phyloP scores from a whole-genome alignment of 768 basidiomycete genomes.

The Rhizopogon vinicolor region DNA sequence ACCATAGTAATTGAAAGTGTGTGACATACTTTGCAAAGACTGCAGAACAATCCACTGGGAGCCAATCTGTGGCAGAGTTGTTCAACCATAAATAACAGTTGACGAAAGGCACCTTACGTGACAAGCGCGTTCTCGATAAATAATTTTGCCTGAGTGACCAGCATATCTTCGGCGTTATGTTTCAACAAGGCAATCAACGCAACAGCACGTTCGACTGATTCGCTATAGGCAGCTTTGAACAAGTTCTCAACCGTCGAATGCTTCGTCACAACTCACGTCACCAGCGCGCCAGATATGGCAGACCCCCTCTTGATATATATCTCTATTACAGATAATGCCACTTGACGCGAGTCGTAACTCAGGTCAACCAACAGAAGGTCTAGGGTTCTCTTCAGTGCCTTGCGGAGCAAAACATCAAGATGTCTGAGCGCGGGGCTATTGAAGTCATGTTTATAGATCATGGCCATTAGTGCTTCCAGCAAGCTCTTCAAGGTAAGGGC shows the following conservation, averaged over 20 bases:
- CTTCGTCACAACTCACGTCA: constrained; percentile 5
- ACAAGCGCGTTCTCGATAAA: constrained; percentile 52
- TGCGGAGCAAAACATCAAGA: constrained; percentile 48
- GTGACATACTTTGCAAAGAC: constrained; percentile 50
- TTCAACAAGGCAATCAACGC: constrained; percentile 44
- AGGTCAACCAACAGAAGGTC: constrained; percentile 49
- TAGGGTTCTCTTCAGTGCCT: constrained; percentile 46
- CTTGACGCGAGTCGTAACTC: constrained; percentile 64
- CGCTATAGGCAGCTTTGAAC: constrained; percentile 26
- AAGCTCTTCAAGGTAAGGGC: constrained; percentile 54
- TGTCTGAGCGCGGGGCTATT: constrained; percentile 48
- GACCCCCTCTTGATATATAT: constrained; percentile 62
- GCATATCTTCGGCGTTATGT: constrained; percentile 50
- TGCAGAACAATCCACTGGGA: constrained; percentile 51
- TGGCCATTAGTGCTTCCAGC: constrained; percentile 58
- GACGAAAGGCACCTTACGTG: constrained; percentile 30
- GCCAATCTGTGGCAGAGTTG: constrained; percentile 38
- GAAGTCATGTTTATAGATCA: constrained; percentile 74
- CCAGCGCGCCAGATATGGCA: constrained; percentile 14
- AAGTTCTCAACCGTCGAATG: not conserved
- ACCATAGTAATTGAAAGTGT: not conserved
- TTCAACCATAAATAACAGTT: not conserved
- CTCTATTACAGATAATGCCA: constrained; percentile 57
- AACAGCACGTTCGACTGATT: constrained; percentile 47
- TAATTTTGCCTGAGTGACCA: constrained; percentile 50